These are phyloP conservation scores for Cercospora sesami DNA, from an alignment of 2,329 filamentous ascomycete species.

Conservation along the genomic window DNA sequence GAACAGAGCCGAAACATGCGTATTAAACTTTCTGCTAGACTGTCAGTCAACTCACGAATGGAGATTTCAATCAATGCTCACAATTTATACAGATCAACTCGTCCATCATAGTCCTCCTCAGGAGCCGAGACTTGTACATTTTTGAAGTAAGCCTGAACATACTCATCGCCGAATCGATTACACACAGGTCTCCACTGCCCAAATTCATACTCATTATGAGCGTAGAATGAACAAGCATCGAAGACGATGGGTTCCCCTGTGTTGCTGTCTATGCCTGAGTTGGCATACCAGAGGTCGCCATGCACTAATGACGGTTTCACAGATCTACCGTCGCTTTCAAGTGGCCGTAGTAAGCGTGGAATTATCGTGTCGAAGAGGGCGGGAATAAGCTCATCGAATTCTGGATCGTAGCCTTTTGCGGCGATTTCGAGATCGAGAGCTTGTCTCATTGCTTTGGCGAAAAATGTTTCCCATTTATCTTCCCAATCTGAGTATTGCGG, in stretches of 20 bases:
- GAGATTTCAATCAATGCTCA: neutral
- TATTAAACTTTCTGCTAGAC: neutral
- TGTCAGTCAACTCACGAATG: neutral
- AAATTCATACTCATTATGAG: neutral
- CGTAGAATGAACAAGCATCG: neutral
- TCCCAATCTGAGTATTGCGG: neutral
- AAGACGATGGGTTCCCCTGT: neutral
- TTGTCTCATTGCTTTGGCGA: neutral
- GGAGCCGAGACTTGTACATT: neutral
- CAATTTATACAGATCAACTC: neutral
- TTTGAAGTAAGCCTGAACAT: neutral
- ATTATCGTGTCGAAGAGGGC: neutral
- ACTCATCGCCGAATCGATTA: neutral
- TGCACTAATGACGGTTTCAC: neutral
- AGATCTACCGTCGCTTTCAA: neutral
- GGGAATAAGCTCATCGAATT: neutral
- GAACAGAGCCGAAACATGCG: neutral
- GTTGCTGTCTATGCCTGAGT: neutral
- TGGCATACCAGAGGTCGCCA: neutral
- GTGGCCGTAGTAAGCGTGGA: neutral
- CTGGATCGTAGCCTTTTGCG: neutral
- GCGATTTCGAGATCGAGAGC: neutral
- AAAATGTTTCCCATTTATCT: neutral
- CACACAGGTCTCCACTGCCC: neutral
- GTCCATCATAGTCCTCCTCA: neutral